These are phyloP conservation scores for Xylariaceae sp. DNA, from an alignment of 2,329 filamentous ascomycete genomes.

Conservation along the genomic window DNA sequence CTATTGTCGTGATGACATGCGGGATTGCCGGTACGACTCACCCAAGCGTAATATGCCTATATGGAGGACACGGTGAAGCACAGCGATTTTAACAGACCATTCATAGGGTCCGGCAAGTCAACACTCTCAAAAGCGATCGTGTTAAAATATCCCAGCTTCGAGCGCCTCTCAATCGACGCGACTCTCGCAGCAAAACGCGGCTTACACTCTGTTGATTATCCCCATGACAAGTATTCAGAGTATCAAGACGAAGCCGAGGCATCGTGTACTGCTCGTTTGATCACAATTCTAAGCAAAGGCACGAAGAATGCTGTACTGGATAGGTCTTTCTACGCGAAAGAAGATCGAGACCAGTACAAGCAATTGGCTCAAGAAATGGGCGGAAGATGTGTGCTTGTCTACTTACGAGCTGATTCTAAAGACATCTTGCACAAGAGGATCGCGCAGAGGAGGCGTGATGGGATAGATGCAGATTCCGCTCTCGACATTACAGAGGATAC, in stretches of 20 bases:
- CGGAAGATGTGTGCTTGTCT: slow-evolving; percentile 27
- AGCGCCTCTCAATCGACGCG: slow-evolving; percentile 23
- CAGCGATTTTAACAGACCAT: too few species aligned
- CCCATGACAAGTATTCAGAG: slow-evolving; percentile 13
- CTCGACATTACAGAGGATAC: slow-evolving; percentile 16
- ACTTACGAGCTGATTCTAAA: slow-evolving; percentile 22
- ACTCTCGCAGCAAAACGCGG: slow-evolving; percentile 21
- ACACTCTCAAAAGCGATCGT: slow-evolving; percentile 24
- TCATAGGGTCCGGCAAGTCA: slow-evolving; percentile 25
- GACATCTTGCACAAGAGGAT: slow-evolving; percentile 28
- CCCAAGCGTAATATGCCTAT: too few species aligned
- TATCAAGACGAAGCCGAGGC: slow-evolving; percentile 19
- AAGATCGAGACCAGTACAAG: slow-evolving; percentile 28
- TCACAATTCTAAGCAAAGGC: slow-evolving; percentile 9
- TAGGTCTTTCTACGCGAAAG: slow-evolving; percentile 26
- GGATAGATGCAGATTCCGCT: slow-evolving; percentile 26
- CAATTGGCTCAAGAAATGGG: slow-evolving; percentile 18
- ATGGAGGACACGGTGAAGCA: too few species aligned
- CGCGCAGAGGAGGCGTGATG: slow-evolving; percentile 16
- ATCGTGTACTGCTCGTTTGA: slow-evolving; percentile 6
- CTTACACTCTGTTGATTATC: slow-evolving; percentile 24
- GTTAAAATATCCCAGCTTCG: slow-evolving; percentile 16
- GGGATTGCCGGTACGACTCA: slow-evolving; percentile 22
- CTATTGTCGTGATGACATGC: slow-evolving; percentile 28
- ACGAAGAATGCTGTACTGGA: slow-evolving; percentile 26